These are phyloP conservation scores for Nicotiana undulata DNA, from an alignment of 257 asterid genomes.

Conservation along the genomic window DNA sequence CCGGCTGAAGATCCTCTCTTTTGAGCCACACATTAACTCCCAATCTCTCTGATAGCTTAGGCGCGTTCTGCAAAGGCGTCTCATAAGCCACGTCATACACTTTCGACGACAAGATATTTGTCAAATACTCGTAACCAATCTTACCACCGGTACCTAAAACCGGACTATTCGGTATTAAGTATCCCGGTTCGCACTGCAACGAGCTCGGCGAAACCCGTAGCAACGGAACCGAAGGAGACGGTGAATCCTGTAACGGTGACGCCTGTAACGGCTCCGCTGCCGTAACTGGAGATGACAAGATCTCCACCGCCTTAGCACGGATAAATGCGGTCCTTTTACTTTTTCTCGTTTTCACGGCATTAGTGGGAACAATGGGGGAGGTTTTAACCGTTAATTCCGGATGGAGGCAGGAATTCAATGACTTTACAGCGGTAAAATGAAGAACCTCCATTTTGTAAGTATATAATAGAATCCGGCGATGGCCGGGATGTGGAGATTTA, in stretches of 20 bases:
- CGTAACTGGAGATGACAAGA: not conserved
- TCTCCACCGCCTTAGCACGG: not conserved
- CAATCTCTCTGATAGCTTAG: slow-evolving; percentile 59
- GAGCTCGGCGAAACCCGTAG: slow-evolving; percentile 7
- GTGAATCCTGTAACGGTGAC: not conserved
- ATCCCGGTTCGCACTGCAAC: slow-evolving; percentile 42
- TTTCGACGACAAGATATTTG: slow-evolving; percentile 71
- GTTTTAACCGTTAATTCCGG: not conserved
- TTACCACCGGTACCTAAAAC: slow-evolving; percentile 11
- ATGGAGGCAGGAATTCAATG: not conserved
- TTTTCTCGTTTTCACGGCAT: not conserved
- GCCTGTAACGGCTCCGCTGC: not conserved
- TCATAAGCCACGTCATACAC: slow-evolving; percentile 90
- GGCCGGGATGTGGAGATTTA: not conserved
- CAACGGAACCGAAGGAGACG: not conserved
- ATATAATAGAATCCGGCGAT: not conserved
- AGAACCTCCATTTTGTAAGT: not conserved
- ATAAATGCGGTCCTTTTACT: not conserved
- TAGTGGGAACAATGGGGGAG: not conserved
- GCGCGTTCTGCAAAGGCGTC: slow-evolving; percentile 74
- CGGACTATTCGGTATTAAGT: slow-evolving; percentile 35
- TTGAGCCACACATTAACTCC: slow-evolving; percentile 84
- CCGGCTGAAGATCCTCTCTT: slow-evolving; percentile 90
- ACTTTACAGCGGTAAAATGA: not conserved
- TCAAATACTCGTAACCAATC: slow-evolving; percentile 60